Evolutionary conservation across 106 monocot genomes (phyloP).

Genomic region (Acorus calamus): DNA sequence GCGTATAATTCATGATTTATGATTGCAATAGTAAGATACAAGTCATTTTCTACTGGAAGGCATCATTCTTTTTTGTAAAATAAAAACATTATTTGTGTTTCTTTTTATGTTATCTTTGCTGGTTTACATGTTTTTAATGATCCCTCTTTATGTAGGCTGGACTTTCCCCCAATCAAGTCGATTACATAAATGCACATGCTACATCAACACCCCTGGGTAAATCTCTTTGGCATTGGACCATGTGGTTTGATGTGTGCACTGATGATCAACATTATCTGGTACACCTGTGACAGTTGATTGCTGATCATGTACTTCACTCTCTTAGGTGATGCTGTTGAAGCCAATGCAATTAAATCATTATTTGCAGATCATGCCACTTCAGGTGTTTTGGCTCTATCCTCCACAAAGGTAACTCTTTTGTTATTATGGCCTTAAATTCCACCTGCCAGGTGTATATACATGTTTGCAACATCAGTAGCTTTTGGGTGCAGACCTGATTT

Average conservation of each 20-base stretch:
- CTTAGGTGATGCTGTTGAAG: constrained; percentile 82
- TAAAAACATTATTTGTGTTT: no score
- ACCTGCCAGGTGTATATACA: neutral
- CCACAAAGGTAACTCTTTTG: constrained; percentile 65
- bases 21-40: no score
- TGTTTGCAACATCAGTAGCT: neutral
- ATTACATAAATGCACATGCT: constrained; percentile 96
- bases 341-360: constrained; percentile 71
- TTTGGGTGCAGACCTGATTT: no score
- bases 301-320: neutral
- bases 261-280: no score
- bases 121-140: neutral
- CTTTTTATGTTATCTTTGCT: no score
- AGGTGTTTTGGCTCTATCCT: constrained; percentile 74
- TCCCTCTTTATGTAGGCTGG: constrained; percentile 50
- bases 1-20: no score
- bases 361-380: constrained; percentile 81
- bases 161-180: constrained; percentile 64
- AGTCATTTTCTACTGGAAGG: no score
- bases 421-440: neutral
- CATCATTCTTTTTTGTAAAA: no score
- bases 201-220: constrained; percentile 94
- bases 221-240: neutral
- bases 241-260: no score
- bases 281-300: neutral